These are phyloP conservation scores for Coelastrella sp. DNA, from an alignment of 139 green algal genomes.

Conservation along the genomic window DNA sequence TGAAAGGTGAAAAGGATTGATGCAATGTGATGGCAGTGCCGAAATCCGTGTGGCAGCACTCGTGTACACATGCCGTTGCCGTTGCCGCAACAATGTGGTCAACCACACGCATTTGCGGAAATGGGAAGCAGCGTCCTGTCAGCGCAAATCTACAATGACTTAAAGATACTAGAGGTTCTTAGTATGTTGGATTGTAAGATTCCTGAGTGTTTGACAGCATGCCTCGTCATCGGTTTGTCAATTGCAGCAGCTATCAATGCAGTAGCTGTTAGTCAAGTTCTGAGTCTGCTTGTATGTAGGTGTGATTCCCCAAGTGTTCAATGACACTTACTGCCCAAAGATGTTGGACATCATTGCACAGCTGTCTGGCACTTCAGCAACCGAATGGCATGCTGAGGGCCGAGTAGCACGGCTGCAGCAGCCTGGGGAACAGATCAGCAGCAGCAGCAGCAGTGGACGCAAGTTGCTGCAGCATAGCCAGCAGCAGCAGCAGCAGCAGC, in stretches of 20 bases:
- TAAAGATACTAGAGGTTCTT: too few relatives aligned
- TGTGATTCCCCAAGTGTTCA: background rate
- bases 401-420: background rate
- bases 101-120: too few relatives aligned
- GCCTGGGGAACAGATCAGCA: background rate
- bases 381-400: background rate
- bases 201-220: background rate
- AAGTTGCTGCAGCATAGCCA: background rate
- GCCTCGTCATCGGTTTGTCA: background rate
- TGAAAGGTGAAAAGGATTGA: background rate
- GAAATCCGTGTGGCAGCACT: background rate
- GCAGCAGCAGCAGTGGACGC: background rate
- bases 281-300: background rate
- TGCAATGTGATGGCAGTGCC: background rate
- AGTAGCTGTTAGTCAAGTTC: background rate
- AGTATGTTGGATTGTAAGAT: too few relatives aligned
- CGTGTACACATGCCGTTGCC: background rate
- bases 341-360: background rate
- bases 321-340: background rate
- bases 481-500: constrained; percentile 2
- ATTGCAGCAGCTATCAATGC: background rate
- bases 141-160: too few relatives aligned
- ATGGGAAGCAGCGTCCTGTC: too few relatives aligned
- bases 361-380: background rate
- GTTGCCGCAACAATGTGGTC: too few relatives aligned